A percentile compares a stretch with the other conserved stretches of the same genome.
Conservation (phyloP, 257 asterid species). For the Euphrasia confusa region DNA sequence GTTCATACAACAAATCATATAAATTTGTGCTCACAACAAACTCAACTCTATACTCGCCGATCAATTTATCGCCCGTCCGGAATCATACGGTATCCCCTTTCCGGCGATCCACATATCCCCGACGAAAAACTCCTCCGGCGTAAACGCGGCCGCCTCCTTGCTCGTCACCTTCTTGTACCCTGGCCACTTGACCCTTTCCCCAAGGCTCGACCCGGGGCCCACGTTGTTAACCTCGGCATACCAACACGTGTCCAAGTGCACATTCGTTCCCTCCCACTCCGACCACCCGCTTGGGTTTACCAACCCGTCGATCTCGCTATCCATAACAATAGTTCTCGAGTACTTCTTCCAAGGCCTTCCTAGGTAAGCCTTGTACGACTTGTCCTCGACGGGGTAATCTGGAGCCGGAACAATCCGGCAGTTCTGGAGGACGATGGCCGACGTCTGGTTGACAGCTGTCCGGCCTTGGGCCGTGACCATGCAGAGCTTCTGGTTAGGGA, state of each 20-base stretch:
- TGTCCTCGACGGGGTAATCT: constrained; percentile 26
- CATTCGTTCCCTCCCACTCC: constrained; percentile 36
- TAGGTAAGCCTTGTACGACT: constrained; percentile 28
- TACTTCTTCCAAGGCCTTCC: constrained; percentile 66
- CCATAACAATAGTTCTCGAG: constrained; percentile 50
- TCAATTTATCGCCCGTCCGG: neutral
- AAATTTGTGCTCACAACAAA: no score
- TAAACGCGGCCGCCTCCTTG: constrained; percentile 16
- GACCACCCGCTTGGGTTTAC: constrained; percentile 60
- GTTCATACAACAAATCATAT: no score
- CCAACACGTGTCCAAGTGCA: constrained; percentile 33
- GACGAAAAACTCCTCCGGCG: constrained; percentile 15
- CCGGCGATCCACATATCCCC: constrained; percentile 28
- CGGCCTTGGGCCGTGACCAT: constrained; percentile 67
- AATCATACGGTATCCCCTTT: constrained; percentile 24
- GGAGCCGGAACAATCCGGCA: constrained; percentile 42
- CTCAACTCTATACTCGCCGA: no score
- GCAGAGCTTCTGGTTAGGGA: constrained; percentile 41
- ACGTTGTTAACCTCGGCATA: constrained; percentile 47
- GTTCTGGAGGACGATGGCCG: constrained; percentile 43
- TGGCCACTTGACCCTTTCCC: constrained; percentile 26
- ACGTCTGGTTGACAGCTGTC: constrained; percentile 33
- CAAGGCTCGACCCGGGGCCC: constrained; percentile 44
- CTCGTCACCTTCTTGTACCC: constrained; percentile 39
- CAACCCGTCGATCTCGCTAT: constrained; percentile 37